Evolutionary conservation across 306 rosid species (phyloP).

Genomic region (Medicago lupulina): DNA sequence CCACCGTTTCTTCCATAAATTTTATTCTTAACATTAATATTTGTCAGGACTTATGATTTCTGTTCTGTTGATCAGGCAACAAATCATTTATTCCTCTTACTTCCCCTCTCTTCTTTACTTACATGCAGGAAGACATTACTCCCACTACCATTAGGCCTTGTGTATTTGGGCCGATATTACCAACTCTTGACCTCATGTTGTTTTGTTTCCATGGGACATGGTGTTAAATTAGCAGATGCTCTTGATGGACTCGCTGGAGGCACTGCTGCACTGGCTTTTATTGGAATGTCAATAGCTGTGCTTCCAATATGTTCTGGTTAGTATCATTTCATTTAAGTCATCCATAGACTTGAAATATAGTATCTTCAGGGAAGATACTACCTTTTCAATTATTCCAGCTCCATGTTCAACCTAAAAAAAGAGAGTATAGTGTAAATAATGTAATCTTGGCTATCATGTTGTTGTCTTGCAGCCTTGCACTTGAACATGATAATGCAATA

Average conservation of each 20-base stretch:
- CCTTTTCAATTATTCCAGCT: constrained; percentile 20
- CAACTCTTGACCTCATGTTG: constrained; percentile 74
- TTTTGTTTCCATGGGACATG: constrained; percentile 90
- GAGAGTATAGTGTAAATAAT: not conserved
- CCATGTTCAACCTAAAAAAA: constrained; percentile 12
- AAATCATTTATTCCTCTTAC: constrained; percentile 33
- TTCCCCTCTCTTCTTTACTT: constrained; percentile 37
- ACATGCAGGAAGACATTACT: constrained; percentile 84
- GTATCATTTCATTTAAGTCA: constrained; percentile 45
- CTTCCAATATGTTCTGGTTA: constrained; percentile 95
- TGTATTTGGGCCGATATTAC: constrained; percentile 79
- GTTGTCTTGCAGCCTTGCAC: constrained; percentile 28
- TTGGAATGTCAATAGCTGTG: constrained; percentile 94
- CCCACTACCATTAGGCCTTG: constrained; percentile 86
- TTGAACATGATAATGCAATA: constrained; percentile 8
- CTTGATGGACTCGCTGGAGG: constrained; percentile 98
- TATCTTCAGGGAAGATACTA: constrained; percentile 9
- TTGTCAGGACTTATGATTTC: constrained; percentile 13
- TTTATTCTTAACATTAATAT: not conserved
- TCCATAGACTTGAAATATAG: constrained; percentile 10
- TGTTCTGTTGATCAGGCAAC: constrained; percentile 29
- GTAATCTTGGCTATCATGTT: not conserved
- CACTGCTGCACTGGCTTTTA: constrained; percentile 88
- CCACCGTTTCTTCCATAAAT: not conserved
- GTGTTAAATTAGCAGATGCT: constrained; percentile 82